These are phyloP conservation scores for Aegilops umbellulata DNA, from an alignment of 176 grass and related monocot genomes.

Conservation along the genomic window DNA sequence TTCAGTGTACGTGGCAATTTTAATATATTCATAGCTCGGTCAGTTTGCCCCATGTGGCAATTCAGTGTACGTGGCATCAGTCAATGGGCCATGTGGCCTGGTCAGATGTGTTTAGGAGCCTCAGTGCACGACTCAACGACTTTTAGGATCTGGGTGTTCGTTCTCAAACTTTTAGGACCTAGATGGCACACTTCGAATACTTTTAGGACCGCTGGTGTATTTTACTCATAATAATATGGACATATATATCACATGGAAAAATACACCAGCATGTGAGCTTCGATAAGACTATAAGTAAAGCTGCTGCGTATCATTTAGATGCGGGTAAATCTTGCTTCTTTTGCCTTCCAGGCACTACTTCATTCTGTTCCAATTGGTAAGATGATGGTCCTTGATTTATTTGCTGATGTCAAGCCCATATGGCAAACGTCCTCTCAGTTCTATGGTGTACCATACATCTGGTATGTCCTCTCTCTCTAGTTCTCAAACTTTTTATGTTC, in stretches of 20 bases:
- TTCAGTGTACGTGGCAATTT: no score
- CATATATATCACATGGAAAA: not conserved
- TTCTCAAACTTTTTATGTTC: not conserved
- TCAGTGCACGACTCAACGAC: no score
- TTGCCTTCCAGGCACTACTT: slow-evolving; percentile 75
- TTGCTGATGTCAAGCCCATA: slow-evolving; percentile 97
- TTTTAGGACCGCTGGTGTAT: no score
- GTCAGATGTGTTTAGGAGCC: no score
- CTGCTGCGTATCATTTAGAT: not conserved
- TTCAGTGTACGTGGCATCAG: no score
- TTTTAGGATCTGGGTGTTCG: no score
- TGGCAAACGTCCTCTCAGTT: slow-evolving; percentile 91
- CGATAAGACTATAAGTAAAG: not conserved
- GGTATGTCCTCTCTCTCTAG: slow-evolving; percentile 33
- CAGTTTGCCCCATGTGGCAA: no score
- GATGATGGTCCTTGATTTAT: slow-evolving; percentile 99
- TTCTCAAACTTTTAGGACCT: no score
- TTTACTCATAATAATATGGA: not conserved
- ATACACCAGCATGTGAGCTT: not conserved
- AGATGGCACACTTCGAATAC: no score
- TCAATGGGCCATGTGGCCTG: no score
- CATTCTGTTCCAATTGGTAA: slow-evolving; percentile 96
- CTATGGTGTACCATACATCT: slow-evolving; percentile 89
- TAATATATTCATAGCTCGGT: no score
- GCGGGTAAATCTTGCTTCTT: slow-evolving; percentile 10